Evolutionary conservation across 2,329 filamentous ascomycete species (phyloP).

Genomic region (Colletotrichum liaoningense): DNA sequence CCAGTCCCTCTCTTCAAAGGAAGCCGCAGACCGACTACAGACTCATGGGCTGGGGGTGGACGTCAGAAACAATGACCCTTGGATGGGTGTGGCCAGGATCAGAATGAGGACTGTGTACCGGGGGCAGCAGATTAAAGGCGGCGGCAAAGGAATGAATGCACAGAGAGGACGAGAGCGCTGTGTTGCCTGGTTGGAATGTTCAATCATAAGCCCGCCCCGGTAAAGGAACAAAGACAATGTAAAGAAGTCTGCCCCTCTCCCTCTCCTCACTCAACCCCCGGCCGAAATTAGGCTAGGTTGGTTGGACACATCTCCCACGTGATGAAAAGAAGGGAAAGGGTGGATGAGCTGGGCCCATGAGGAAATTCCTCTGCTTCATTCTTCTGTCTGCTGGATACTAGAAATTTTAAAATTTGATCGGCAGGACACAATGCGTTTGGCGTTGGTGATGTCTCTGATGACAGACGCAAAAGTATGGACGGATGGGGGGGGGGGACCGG

Average conservation of each 20-base stretch:
- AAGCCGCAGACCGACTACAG: conserved; percentile 27
- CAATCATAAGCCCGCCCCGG: conserved; percentile 14
- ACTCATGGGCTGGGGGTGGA: conserved; percentile 13
- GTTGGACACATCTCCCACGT: conserved; percentile 25
- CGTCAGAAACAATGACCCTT: conserved; percentile 30
- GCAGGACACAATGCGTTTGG: conserved; percentile 35
- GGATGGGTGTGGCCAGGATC: conserved; percentile 15
- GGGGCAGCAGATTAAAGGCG: conserved; percentile 13
- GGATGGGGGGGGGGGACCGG: conserved; percentile 20
- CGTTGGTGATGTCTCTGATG: conserved; percentile 35
- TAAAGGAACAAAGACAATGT: conserved; percentile 35
- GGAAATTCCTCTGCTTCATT: conserved; percentile 10
- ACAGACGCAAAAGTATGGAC: conserved; percentile 9
- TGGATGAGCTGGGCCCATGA: background rate
- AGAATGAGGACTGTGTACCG: conserved; percentile 24
- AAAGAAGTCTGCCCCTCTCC: background rate
- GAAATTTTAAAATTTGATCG: conserved; percentile 33
- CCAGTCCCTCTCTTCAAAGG: conserved; percentile 28
- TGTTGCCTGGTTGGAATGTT: conserved; percentile 11
- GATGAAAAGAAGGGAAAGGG: conserved; percentile 24
- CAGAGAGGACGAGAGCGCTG: conserved; percentile 18
- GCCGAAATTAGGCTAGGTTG: conserved; percentile 28
- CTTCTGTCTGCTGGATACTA: conserved; percentile 18
- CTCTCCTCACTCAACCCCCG: conserved; percentile 9
- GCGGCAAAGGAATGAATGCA: conserved; percentile 30